A percentile compares a stretch with the other conserved stretches of the same genome.
phyloP scores from a whole-genome alignment of 2,329 filamentous ascomycete genomes.

The Kalaharituber pfeilii region DNA sequence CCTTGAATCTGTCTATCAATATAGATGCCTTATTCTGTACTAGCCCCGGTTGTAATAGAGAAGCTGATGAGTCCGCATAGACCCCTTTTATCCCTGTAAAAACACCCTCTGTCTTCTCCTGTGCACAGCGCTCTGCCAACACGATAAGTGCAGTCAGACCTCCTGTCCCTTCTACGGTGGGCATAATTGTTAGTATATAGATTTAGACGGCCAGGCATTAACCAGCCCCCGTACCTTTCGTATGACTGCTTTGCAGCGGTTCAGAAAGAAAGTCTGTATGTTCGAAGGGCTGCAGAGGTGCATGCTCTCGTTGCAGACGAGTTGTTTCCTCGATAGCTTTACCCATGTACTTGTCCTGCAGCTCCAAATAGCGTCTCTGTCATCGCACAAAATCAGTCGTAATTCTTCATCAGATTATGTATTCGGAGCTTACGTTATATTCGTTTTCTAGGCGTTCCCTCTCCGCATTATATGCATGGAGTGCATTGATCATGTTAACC shows the following conservation, averaged over 20 bases:
- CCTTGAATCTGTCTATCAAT: too few relatives aligned
- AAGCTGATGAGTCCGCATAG: not conserved
- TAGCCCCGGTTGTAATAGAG: not conserved
- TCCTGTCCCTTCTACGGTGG: not conserved
- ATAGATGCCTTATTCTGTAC: too few relatives aligned
- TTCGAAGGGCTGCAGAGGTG: too few relatives aligned
- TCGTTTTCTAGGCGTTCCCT: not conserved
- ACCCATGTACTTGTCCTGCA: not conserved
- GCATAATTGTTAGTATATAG: too few relatives aligned
- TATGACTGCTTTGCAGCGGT: not conserved
- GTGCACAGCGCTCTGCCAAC: not conserved
- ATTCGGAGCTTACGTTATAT: not conserved
- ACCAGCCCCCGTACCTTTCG: too few relatives aligned
- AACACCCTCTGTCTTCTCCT: not conserved
- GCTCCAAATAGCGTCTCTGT: not conserved
- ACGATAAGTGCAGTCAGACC: not conserved
- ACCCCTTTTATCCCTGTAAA: not conserved
- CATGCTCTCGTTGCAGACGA: not conserved
- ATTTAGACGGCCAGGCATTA: too few relatives aligned
- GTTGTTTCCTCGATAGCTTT: not conserved
- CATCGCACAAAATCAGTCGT: too few relatives aligned
- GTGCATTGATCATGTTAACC: not conserved
- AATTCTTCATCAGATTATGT: too few relatives aligned
- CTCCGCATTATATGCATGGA: not conserved
- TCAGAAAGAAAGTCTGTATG: not conserved